Evolutionary conservation across 2,329 filamentous ascomycete species (phyloP), one percentile per base, ranked within the genome.

Genomic region (Penicillium sp.): DNA sequence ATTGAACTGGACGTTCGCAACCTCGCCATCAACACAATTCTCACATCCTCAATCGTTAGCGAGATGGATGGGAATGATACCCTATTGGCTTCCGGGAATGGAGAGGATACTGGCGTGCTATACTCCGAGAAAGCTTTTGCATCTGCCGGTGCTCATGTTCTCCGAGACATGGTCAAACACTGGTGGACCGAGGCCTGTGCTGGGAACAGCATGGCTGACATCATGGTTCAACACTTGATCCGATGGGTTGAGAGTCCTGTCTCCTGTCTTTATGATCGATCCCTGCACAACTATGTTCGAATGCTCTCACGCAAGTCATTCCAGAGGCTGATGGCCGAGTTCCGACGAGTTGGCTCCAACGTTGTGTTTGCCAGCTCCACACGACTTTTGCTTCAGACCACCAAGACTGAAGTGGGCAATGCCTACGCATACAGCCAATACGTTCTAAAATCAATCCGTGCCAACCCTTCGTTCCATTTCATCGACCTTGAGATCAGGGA

Each of bases 241-340:
- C 90, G 96, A 62, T 99, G 96, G 96, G 92, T 98, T 2, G 92
- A 96, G 73, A 95, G 88, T 60, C 91, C 93, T 0, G 89, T 90
- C 48, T 97, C 93, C 0, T 97, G 93, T 76, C 87, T 99, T 56
- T 99, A 98, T 71, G 96, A 99, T 75, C 87, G 90, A 5, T 91
- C 93, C 6, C 77, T 99, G 62, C 92, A 98, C 70, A 95, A 96
- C 79, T 98, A 99, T 69, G 93, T 99, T 53, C 93, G 97, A 73
- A 95, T 97, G 86, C 96, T 99, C 89, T 96, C 92, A 33, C 90
- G 91, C 63, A 99, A 99, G 74, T 95, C 96, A 0, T 90, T 99
- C 63, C 90, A 97, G 70, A 93, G 98, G 75, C 84, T 99, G 35
- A 96, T 99, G 90, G 90, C 89, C 0, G 95, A 99, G 71, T 99